Conservation (phyloP, 257 asterid species). For the Haberlea rhodopensis region DNA sequence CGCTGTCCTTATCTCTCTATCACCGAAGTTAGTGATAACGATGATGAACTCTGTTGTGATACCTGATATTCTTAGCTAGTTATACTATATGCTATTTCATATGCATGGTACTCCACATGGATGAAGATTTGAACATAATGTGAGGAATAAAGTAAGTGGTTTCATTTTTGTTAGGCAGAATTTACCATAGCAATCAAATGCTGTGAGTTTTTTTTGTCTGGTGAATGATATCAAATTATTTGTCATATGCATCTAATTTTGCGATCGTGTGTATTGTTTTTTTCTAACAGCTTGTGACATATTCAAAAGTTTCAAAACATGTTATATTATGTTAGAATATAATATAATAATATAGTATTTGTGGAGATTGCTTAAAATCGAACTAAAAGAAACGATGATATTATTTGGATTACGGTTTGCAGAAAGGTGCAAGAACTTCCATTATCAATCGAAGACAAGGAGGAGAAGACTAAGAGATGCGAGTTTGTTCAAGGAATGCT, state of each 20-base stretch:
- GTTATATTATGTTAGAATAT: no score
- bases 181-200: no score
- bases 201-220: neutral
- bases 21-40: neutral
- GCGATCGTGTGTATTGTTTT: neutral
- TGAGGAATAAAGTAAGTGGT: neutral
- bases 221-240: neutral
- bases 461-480: constrained; percentile 79
- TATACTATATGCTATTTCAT: neutral
- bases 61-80: neutral
- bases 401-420: constrained; percentile 25
- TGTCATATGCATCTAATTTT: neutral
- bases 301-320: neutral
- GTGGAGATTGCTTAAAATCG: neutral
- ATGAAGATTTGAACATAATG: neutral
- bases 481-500: constrained; percentile 71
- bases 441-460: constrained; percentile 75
- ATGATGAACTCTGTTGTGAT: neutral
- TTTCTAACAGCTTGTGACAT: neutral
- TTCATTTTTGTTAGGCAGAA: neutral
- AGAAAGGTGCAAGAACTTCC: constrained; percentile 69
- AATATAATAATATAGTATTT: no score
- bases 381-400: neutral
- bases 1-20: neutral
- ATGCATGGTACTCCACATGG: neutral